A percentile compares a stretch with the other conserved stretches of the same genome.
Evolutionary conservation across 768 basidiomycete species (phyloP).

Genomic region (Dictyophora rubrovolvata): DNA sequence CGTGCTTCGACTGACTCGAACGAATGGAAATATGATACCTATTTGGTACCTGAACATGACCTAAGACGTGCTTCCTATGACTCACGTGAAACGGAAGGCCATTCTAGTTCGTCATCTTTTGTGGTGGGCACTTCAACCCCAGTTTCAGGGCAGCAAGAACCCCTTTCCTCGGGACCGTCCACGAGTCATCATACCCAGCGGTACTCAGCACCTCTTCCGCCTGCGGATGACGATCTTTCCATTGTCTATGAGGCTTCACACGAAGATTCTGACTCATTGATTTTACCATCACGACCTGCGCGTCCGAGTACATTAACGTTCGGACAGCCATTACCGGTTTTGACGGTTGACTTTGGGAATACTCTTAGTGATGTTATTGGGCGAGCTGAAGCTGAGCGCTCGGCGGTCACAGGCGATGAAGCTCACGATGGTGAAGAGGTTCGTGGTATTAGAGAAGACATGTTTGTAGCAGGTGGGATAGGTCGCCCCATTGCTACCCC

Average conservation of each 20-base stretch:
- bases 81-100: background rate
- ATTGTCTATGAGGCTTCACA: slow-evolving; percentile 9
- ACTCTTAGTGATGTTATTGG: background rate
- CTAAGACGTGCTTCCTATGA: background rate
- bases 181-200: background rate
- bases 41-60: background rate
- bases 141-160: background rate
- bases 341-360: background rate
- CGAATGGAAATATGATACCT: background rate
- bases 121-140: background rate
- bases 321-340: background rate
- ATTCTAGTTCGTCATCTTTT: background rate
- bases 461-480: slow-evolving; percentile 7
- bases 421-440: background rate
- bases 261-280: slow-evolving; percentile 5
- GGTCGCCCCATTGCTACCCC: slow-evolving; percentile 2
- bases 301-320: background rate
- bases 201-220: background rate
- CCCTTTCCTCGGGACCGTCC: background rate
- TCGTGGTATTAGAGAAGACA: slow-evolving; percentile 2
- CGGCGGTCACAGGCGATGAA: background rate
- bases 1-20: background rate
- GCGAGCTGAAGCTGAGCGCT: background rate
- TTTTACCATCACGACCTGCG: background rate
- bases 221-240: slow-evolving; percentile 9